A percentile compares a stretch with the other conserved stretches of the same genome.
Conservation (phyloP, 2,329 filamentous ascomycete genomes). For the Cladosporium cucumerinum region DNA sequence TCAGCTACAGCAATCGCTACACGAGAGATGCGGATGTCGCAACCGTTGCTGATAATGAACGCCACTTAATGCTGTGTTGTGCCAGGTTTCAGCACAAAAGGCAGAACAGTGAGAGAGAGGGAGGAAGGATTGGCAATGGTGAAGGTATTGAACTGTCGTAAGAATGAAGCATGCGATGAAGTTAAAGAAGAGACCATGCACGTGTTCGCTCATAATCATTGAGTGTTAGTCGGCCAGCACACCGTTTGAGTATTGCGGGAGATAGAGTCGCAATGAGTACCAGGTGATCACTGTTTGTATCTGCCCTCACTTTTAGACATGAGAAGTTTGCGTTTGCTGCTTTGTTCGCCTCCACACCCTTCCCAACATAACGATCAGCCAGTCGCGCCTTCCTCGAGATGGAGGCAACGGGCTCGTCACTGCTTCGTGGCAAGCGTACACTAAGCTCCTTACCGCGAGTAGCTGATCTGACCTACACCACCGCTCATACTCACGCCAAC, state of each 20-base stretch:
- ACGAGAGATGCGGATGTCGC: background rate
- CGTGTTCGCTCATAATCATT: background rate
- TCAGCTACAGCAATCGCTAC: background rate
- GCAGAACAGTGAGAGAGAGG: background rate
- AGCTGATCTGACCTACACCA: background rate
- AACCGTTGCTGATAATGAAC: background rate
- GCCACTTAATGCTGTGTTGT: background rate
- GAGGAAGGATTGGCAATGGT: background rate
- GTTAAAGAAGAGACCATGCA: background rate
- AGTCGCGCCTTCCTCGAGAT: background rate
- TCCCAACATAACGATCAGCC: background rate
- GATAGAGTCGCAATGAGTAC: background rate
- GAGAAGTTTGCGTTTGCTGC: background rate
- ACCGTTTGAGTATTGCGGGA: background rate
- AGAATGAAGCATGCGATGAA: background rate
- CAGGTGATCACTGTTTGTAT: background rate
- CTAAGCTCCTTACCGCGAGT: background rate
- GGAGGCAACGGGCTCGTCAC: background rate
- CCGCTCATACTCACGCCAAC: background rate
- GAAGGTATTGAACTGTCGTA: background rate
- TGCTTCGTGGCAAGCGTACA: background rate
- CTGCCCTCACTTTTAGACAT: background rate
- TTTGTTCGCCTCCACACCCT: background rate
- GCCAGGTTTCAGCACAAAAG: background rate
- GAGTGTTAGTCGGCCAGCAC: background rate